Percentiles rank a stretch among this genome's conserved stretches.
phyloP scores from a whole-genome alignment of 2,329 filamentous ascomycete genomes.

The Aspergillus sp. region DNA sequence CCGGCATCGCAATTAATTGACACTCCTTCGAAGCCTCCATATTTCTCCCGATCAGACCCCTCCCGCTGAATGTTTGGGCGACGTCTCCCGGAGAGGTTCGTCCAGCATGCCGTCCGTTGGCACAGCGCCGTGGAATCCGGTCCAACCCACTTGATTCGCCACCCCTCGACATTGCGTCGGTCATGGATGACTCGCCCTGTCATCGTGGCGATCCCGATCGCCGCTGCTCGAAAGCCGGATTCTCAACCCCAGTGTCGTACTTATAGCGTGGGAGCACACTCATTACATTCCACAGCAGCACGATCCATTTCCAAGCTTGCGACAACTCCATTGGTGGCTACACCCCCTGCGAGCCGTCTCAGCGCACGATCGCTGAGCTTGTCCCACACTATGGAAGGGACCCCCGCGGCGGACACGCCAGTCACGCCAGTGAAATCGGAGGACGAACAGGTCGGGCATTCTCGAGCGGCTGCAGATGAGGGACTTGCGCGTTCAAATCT shows the following conservation, averaged over 20 bases:
- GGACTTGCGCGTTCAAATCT: constrained; percentile 12
- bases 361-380: constrained; percentile 1
- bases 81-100: constrained; percentile 21
- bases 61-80: constrained; percentile 34
- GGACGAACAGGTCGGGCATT: not conserved
- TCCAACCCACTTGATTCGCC: constrained; percentile 22
- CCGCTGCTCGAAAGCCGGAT: constrained; percentile 4
- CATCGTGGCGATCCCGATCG: constrained; percentile 26
- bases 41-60: constrained; percentile 1
- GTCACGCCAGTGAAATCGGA: not conserved
- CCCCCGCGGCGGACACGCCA: not conserved
- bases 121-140: constrained; percentile 26
- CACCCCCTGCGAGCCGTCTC: constrained; percentile 3
- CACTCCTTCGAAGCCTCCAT: not conserved
- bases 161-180: constrained; percentile 22
- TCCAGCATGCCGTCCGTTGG: constrained; percentile 31
- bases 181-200: constrained; percentile 27
- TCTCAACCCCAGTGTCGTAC: constrained; percentile 1
- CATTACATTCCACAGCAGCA: constrained; percentile 17
- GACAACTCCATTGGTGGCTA: constrained; percentile 1
- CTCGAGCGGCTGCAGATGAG: not conserved
- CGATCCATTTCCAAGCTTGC: constrained; percentile 13
- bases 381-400: not conserved
- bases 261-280: not conserved
- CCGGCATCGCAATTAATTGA: not conserved